Percentiles rank a stretch among this genome's conserved stretches.
These are phyloP conservation scores for Chamaecrista fasciculata DNA, from an alignment of 306 rosid species.

Conservation along the genomic window DNA sequence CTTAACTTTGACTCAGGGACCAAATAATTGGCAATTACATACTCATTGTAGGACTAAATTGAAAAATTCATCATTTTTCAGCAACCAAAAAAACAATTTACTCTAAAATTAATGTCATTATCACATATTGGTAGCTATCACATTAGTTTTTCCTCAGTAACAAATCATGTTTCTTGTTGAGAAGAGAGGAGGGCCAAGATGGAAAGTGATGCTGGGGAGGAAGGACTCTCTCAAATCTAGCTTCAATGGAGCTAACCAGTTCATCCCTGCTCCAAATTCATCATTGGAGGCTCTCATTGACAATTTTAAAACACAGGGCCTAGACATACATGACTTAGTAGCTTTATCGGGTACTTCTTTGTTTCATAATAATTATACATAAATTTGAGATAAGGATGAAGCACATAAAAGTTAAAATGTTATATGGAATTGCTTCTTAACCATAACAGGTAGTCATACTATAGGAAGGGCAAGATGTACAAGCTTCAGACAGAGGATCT, in stretches of 20 bases:
- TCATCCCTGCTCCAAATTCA: conserved; percentile 83
- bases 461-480: conserved; percentile 81
- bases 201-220: conserved; percentile 74
- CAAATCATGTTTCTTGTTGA: not conserved
- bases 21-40: too few relatives aligned
- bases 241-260: conserved; percentile 65
- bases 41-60: too few relatives aligned
- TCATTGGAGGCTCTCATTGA: conserved; percentile 64
- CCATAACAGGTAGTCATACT: conserved; percentile 75
- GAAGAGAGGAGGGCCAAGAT: conserved; percentile 86
- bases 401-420: not conserved
- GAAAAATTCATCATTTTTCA: too few relatives aligned
- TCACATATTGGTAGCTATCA: too few relatives aligned
- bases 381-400: not conserved
- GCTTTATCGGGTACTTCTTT: conserved; percentile 59
- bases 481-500: conserved; percentile 68
- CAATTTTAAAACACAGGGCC: conserved; percentile 67
- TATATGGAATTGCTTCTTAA: not conserved
- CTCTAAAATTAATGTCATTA: too few relatives aligned
- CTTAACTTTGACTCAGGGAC: too few relatives aligned
- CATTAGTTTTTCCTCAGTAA: not conserved
- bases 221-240: conserved; percentile 80
- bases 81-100: too few relatives aligned
- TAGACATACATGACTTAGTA: conserved; percentile 64
- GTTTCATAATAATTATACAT: not conserved